phyloP scores from a whole-genome alignment of 345 rosid genomes.

The Isatis tinctoria region DNA sequence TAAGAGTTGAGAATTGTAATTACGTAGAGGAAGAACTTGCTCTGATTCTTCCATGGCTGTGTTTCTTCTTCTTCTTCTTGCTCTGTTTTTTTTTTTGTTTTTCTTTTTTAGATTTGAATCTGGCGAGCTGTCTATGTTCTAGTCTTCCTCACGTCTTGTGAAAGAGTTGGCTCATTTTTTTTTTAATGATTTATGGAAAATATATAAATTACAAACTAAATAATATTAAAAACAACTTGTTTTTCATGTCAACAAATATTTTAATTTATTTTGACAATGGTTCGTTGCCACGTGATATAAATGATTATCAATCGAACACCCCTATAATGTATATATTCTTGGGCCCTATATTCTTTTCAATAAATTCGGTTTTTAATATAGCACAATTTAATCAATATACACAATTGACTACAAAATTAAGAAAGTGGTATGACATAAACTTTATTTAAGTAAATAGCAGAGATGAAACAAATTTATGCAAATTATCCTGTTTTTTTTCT shows the following conservation, averaged over 20 bases:
- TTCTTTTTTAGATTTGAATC: conserved; percentile 1
- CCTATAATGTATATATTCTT: too few species aligned
- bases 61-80: conserved; percentile 13
- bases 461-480: too few species aligned
- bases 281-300: too few species aligned
- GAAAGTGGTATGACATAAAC: too few species aligned
- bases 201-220: neutral
- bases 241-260: neutral
- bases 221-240: neutral
- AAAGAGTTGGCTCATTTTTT: conserved; percentile 12
- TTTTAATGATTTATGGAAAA: neutral
- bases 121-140: neutral
- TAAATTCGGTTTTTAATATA: too few species aligned
- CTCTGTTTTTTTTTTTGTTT: neutral
- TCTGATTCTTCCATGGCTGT: conserved; percentile 35
- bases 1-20: neutral
- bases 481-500: too few species aligned
- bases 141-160: conserved; percentile 27
- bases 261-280: too few species aligned
- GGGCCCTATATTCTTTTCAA: too few species aligned
- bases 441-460: too few species aligned
- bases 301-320: too few species aligned
- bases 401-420: too few species aligned
- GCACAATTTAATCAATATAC: too few species aligned
- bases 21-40: conserved; percentile 34